These are phyloP conservation scores for Plasmodium cynomolgi DNA, from an alignment of 169 alveolate species.

Conservation along the genomic window DNA sequence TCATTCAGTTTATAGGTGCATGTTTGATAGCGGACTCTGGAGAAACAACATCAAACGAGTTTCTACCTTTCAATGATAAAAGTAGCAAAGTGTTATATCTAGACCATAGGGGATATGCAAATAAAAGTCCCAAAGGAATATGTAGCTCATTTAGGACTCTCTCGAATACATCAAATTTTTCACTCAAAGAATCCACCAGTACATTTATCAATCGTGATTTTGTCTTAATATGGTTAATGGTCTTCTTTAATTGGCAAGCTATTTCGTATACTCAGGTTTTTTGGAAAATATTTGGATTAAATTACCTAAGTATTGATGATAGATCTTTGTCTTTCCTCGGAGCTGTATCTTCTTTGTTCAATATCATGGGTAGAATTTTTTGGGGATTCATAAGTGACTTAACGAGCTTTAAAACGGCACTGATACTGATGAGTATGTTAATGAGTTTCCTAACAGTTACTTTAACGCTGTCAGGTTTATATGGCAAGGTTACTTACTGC, in stretches of 20 bases:
- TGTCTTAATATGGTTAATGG: slow-evolving; percentile 64
- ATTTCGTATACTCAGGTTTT: slow-evolving; percentile 66
- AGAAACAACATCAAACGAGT: slow-evolving; percentile 33
- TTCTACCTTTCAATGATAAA: slow-evolving; percentile 38
- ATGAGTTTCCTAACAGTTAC: slow-evolving; percentile 68
- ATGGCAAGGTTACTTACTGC: slow-evolving; percentile 39
- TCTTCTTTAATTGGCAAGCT: slow-evolving; percentile 72
- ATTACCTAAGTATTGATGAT: slow-evolving; percentile 52
- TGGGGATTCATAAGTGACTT: slow-evolving; percentile 68
- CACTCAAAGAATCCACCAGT: slow-evolving; percentile 21
- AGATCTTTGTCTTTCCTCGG: slow-evolving; percentile 61
- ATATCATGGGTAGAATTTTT: slow-evolving; percentile 47
- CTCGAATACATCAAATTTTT: slow-evolving; percentile 53
- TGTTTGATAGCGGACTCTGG: slow-evolving; percentile 37
- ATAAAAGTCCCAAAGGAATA: slow-evolving; percentile 20
- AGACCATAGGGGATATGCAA: slow-evolving; percentile 26
- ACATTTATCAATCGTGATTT: slow-evolving; percentile 69
- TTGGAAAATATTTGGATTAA: slow-evolving; percentile 65
- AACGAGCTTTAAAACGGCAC: slow-evolving; percentile 44
- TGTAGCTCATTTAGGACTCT: slow-evolving; percentile 30
- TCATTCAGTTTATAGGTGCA: slow-evolving; percentile 60
- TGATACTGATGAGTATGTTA: slow-evolving; percentile 47
- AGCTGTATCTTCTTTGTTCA: slow-evolving; percentile 47
- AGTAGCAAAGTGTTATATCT: slow-evolving; percentile 13
- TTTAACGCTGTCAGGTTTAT: slow-evolving; percentile 49